These are phyloP conservation scores for Boletus bicolor DNA, from an alignment of 768 basidiomycete genomes.

Conservation along the genomic window DNA sequence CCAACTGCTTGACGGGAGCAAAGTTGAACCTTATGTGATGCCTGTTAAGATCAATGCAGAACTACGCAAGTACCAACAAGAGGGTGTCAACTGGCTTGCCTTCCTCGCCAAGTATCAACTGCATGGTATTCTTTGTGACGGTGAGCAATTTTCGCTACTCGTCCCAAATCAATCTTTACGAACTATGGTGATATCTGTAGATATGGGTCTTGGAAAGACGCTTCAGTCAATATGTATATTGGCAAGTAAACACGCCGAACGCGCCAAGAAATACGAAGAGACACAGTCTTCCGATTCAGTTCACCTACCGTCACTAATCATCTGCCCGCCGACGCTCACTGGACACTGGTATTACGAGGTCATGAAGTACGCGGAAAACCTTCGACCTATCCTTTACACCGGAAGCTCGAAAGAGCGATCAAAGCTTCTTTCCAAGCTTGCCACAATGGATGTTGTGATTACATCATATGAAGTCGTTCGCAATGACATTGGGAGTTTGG, in stretches of 20 bases:
- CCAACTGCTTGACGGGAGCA: constrained; percentile 91
- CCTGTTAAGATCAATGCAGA: constrained; percentile 91
- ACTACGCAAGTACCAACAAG: constrained; percentile 95
- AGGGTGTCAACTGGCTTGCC: constrained; percentile 98
- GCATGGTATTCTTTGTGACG: constrained; percentile 97
- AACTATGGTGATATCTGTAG: constrained; percentile 38
- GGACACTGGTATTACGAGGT: constrained; percentile 99
- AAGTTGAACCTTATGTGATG: constrained; percentile 86
- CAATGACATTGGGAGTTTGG: constrained; percentile 81
- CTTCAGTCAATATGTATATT: constrained; percentile 97
- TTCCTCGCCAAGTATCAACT: constrained; percentile 97
- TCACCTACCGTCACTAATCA: constrained; percentile 89
- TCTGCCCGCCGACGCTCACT: constrained; percentile 96
- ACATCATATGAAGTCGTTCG: constrained; percentile 98
- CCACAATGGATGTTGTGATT: constrained; percentile 84
- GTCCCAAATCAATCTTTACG: background rate
- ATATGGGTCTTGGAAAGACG: constrained; percentile 99
- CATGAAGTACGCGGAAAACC: constrained; percentile 81
- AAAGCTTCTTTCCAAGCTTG: constrained; percentile 60
- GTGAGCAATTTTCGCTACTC: constrained; percentile 41
- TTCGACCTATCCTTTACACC: constrained; percentile 83
- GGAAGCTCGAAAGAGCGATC: constrained; percentile 83
- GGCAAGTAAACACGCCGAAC: constrained; percentile 89
- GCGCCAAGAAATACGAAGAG: constrained; percentile 61
- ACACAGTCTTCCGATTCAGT: constrained; percentile 71